Percentiles rank a stretch among this genome's conserved stretches.
These are phyloP conservation scores for Ascoidea asiatica DNA, from an alignment of 805 yeast genomes.

Conservation along the genomic window DNA sequence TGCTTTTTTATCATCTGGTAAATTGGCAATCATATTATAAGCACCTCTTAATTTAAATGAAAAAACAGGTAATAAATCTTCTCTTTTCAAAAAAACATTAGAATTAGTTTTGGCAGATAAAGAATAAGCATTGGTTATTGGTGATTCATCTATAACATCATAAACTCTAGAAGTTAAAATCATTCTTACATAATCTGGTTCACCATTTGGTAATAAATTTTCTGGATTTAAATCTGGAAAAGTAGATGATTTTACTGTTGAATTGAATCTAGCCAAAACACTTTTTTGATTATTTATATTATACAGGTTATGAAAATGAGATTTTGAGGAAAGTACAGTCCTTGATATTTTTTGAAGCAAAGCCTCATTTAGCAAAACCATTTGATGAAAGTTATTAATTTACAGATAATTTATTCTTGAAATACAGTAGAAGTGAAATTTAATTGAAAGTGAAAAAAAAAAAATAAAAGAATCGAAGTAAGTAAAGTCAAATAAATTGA, in stretches of 20 bases:
- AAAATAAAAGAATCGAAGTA: too few species aligned
- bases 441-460: too few species aligned
- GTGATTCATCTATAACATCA: slow-evolving; percentile 88
- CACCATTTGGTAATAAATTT: slow-evolving; percentile 45
- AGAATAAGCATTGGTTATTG: slow-evolving; percentile 62
- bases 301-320: too few species aligned
- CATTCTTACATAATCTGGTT: slow-evolving; percentile 88
- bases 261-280: neutral
- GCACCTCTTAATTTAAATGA: slow-evolving; percentile 97
- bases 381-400: too few species aligned
- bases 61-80: slow-evolving; percentile 88
- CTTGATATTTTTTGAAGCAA: too few species aligned
- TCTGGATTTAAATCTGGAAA: slow-evolving; percentile 11
- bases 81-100: slow-evolving; percentile 72
- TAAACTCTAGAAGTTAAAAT: slow-evolving; percentile 88
- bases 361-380: too few species aligned
- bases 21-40: slow-evolving; percentile 88
- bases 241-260: slow-evolving; percentile 9
- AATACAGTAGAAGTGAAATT: too few species aligned
- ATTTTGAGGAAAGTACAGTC: too few species aligned
- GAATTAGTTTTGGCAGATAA: slow-evolving; percentile 66
- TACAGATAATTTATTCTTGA: too few species aligned
- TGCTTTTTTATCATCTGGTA: slow-evolving; percentile 42
- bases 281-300: too few species aligned
- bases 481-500: too few species aligned